Base-by-base conservation (phyloP, 129 eudicot genomes). In the Chrysanthemum seticuspe region DNA sequence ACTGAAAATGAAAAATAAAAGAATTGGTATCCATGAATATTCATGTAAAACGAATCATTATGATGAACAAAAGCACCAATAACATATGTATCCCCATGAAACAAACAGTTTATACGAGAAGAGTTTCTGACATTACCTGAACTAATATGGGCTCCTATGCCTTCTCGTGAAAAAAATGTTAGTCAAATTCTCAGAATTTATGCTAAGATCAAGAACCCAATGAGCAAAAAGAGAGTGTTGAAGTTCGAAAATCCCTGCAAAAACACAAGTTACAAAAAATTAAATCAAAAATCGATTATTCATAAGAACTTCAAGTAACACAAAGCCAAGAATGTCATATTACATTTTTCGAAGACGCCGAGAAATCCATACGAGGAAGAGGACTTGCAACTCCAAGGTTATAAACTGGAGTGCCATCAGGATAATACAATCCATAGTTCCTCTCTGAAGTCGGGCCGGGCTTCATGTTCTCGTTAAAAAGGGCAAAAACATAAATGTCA, bases 391-490 rank as follows among this genome's bases (percentile, higher is more conserved):
- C 76, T 5, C 99, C 97, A 49, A 95, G 85, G 77, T 85, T 82
- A 78, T 95, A 95, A 23, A 95, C 99, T 6, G 96, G 91, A 23
- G 81, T 86, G 16, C 86, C 96, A 83, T 88, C 68, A 61, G 99
- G 99, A 82, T 95, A 90, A 71, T 80, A 95, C 75, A 95, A 81
- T 9, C 98, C 98, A 68, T 90, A 94, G 79, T 94, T 94, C 88
- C 97, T 85, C 87, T 94, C 99, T 0, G 99, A 95, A 8, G 87
- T 72, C 2, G 99, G 99, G 29, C 99, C 99, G 3, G 96, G 83
- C 86, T 95, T 95, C 72, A 84, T 25, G 81, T 95, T 80, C 75
- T 95, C 99, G 14, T 95, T 95, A 52, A 95, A 95, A 50, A 95
- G 97, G 8, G 99, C 99, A 81, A 95, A 95, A 21, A 95, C 97